phyloP scores from a whole-genome alignment of 495 filamentous ascomycete genomes.

The Copromyces sp. region DNA sequence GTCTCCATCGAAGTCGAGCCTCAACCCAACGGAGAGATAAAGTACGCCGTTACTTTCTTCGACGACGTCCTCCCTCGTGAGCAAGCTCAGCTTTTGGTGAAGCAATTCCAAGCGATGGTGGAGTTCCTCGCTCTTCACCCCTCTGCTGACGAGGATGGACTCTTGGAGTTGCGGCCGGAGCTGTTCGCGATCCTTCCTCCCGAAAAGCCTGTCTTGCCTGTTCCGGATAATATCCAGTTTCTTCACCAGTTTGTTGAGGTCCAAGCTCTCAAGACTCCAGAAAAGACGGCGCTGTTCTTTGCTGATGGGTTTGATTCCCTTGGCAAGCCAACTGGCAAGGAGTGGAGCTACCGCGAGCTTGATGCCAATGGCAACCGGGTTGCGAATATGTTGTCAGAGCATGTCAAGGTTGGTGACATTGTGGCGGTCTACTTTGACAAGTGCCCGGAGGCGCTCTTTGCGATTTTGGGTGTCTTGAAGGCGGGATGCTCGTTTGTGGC shows the following conservation, averaged over 20 bases:
- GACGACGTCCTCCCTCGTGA: constrained; percentile 47
- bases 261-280: constrained; percentile 28
- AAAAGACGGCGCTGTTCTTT: constrained; percentile 51
- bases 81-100: constrained; percentile 51
- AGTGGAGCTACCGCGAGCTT: constrained; percentile 55
- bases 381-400: constrained; percentile 40
- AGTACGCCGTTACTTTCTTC: constrained; percentile 52
- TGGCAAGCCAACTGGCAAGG: constrained; percentile 19
- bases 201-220: constrained; percentile 28
- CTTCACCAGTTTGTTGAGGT: constrained; percentile 56
- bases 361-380: constrained; percentile 50
- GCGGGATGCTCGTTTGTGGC: constrained; percentile 77
- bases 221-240: constrained; percentile 25
- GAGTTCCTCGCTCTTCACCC: constrained; percentile 32
- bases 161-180: constrained; percentile 10
- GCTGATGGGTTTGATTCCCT: constrained; percentile 28
- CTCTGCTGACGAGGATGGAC: constrained; percentile 14
- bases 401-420: constrained; percentile 39
- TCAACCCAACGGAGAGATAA: constrained; percentile 28
- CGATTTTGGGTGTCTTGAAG: constrained; percentile 72
- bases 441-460: constrained; percentile 65
- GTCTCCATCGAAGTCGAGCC: constrained; percentile 66
- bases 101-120: constrained; percentile 51
- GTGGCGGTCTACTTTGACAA: constrained; percentile 74
- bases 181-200: constrained; percentile 50